These are phyloP conservation scores for Fusarium sp. DNA, from an alignment of 2,329 filamentous ascomycete species.

Conservation along the genomic window DNA sequence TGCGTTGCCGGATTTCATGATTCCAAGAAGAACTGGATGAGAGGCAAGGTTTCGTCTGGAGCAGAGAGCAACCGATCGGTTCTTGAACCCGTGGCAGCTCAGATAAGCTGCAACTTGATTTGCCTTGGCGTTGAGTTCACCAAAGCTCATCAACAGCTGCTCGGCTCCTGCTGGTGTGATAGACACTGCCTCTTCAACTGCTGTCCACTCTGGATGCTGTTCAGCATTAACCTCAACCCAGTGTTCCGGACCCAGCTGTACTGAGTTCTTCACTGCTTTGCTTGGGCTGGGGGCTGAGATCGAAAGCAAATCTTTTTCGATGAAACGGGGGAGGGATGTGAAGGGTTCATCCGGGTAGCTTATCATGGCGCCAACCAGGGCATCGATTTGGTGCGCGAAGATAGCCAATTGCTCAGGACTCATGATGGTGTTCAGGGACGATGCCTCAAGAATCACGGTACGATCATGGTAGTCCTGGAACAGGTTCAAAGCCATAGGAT, in stretches of 20 bases:
- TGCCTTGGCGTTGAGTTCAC: neutral
- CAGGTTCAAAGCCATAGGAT: constrained; percentile 11
- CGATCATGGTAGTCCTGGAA: neutral
- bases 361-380: constrained; percentile 7
- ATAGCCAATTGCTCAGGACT: neutral
- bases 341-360: neutral
- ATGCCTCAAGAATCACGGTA: constrained; percentile 5
- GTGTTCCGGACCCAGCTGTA: neutral
- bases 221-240: constrained; percentile 5
- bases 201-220: constrained; percentile 9
- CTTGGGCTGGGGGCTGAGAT: constrained; percentile 1
- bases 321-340: neutral
- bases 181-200: constrained; percentile 11
- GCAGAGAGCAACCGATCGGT: constrained; percentile 7
- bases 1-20: constrained; percentile 10
- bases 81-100: neutral
- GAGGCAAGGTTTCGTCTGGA: constrained; percentile 2
- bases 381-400: constrained; percentile 3
- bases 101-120: constrained; percentile 9
- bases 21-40: constrained; percentile 4
- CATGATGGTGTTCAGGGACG: constrained; percentile 7
- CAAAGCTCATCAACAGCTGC: constrained; percentile 2
- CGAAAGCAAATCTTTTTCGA: neutral
- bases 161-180: neutral
- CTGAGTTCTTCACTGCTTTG: neutral